Conservation (phyloP, 805 yeast genomes). For the Priceomyces castillae region DNA sequence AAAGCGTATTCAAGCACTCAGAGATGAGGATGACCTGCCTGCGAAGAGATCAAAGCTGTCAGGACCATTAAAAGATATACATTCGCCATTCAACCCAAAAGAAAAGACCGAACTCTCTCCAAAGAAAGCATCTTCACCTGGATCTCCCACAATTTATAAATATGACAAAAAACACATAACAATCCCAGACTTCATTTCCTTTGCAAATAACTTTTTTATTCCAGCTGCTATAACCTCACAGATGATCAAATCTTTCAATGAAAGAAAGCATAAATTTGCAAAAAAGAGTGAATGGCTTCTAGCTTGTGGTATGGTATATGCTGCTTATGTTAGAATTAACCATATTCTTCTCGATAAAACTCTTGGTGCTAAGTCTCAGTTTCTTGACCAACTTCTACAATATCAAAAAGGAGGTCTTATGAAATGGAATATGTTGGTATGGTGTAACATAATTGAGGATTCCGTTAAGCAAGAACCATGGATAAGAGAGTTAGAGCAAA, state of each 20-base stretch:
- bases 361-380: constrained; percentile 48
- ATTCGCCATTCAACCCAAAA: constrained; percentile 28
- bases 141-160: constrained; percentile 6
- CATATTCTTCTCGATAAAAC: constrained; percentile 42
- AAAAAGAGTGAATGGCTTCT: constrained; percentile 64
- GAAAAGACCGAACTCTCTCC: constrained; percentile 3
- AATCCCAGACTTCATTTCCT: constrained; percentile 36
- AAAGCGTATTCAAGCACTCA: constrained; percentile 29
- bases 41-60: constrained; percentile 9
- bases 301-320: constrained; percentile 62
- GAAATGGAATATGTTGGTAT: constrained; percentile 48
- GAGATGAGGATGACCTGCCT: constrained; percentile 14
- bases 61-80: constrained; percentile 16
- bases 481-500: constrained; percentile 53
- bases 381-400: constrained; percentile 49
- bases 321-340: constrained; percentile 56
- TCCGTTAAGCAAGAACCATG: constrained; percentile 58
- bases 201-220: constrained; percentile 64
- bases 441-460: constrained; percentile 53
- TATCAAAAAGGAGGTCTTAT: constrained; percentile 54
- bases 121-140: background rate
- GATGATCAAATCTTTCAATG: constrained; percentile 49
- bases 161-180: constrained; percentile 24
- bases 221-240: constrained; percentile 51
- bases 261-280: constrained; percentile 49